These are phyloP conservation scores for Pelargonium citronellum DNA, from an alignment of 441 rosid genomes.

Conservation along the genomic window DNA sequence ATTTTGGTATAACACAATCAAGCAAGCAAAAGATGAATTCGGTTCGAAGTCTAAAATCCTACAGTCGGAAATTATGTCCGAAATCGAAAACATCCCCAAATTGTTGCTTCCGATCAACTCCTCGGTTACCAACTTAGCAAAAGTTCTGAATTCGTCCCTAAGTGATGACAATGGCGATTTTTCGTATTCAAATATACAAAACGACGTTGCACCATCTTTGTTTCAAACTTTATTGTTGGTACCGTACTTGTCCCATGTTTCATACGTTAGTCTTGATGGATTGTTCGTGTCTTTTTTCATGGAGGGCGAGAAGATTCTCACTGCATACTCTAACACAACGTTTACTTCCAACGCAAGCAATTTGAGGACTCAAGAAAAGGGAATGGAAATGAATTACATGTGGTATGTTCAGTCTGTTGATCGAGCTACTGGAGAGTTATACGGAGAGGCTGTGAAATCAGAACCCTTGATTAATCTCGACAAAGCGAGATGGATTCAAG, in stretches of 20 bases:
- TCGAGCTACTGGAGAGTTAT: conserved; percentile 34
- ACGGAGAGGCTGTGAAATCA: conserved; percentile 33
- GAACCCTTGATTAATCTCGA: conserved; percentile 8
- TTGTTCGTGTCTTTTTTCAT: conserved; percentile 40
- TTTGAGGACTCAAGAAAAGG: no score
- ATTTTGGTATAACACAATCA: conserved; percentile 33
- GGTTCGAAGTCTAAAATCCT: conserved; percentile 18
- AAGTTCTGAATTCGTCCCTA: conserved; percentile 32
- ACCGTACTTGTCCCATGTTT: conserved; percentile 52
- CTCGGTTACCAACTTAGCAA: conserved; percentile 38
- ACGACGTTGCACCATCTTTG: conserved; percentile 46
- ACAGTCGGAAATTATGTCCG: conserved; percentile 28
- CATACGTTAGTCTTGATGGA: conserved; percentile 49
- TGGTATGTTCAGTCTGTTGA: conserved; percentile 55
- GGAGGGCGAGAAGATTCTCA: conserved; percentile 30
- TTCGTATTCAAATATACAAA: conserved; percentile 27
- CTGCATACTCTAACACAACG: conserved; percentile 39
- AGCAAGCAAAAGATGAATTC: conserved; percentile 23
- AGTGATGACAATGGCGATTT: conserved; percentile 13
- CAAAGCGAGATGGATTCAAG: conserved; percentile 38
- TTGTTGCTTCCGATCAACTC: conserved; percentile 28
- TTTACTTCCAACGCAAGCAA: conserved; percentile 4
- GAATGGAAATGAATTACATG: conserved; percentile 9
- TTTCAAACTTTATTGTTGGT: conserved; percentile 41
- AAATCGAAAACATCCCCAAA: conserved; percentile 34